Conservation (phyloP, 2,329 filamentous ascomycete genomes). For the Colletotrichum gloeosporioides region DNA sequence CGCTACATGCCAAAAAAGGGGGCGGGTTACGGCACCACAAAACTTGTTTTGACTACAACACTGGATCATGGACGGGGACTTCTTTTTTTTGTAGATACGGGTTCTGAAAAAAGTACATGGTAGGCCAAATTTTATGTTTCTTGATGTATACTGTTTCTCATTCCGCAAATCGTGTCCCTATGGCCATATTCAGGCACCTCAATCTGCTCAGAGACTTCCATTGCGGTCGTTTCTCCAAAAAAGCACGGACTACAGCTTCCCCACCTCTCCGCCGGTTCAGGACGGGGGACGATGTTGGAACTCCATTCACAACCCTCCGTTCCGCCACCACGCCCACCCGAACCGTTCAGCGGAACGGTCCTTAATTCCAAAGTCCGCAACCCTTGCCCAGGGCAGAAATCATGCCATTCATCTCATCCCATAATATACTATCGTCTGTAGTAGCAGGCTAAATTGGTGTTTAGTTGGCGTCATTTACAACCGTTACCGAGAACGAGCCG, state of each 20-base stretch:
- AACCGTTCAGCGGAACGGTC: neutral
- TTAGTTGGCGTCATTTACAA: rapidly evolving
- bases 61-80: neutral
- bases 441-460: neutral
- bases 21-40: neutral
- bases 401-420: neutral
- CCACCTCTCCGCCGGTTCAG: neutral
- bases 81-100: neutral
- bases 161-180: neutral
- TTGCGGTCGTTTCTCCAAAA: neutral
- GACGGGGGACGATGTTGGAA: neutral
- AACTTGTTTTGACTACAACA: neutral
- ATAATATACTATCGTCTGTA: neutral
- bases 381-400: neutral
- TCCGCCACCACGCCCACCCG: neutral
- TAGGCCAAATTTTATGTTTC: neutral
- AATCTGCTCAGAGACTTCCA: too few relatives aligned
- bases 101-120: neutral
- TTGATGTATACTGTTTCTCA: neutral
- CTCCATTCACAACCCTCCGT: neutral
- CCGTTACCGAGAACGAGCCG: neutral
- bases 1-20: neutral
- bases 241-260: neutral
- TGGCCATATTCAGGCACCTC: neutral
- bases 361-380: neutral